Evolutionary conservation across 371 early-diverging fungal genomes (phyloP).

Genomic region (Vairimorpha ceranae): DNA sequence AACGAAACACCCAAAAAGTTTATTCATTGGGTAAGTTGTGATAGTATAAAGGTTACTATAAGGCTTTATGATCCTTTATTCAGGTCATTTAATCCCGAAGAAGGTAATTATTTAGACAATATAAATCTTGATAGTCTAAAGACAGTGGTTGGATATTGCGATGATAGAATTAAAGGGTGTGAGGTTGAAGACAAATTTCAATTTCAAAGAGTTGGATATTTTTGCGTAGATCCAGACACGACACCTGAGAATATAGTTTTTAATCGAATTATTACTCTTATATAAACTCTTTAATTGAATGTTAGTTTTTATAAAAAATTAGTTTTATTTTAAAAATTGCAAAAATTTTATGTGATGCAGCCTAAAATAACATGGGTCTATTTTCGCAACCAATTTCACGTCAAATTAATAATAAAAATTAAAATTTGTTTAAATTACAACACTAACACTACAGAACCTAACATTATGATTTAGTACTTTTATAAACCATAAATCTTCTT

Average conservation of each 20-base stretch:
- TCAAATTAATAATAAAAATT: no score
- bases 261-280: conserved; percentile 43
- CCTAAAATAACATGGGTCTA: no score
- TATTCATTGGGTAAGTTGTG: conserved; percentile 91
- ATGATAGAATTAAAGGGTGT: conserved; percentile 69
- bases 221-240: conserved; percentile 78
- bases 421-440: no score
- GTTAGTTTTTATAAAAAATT: background rate
- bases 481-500: no score
- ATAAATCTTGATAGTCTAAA: conserved; percentile 73
- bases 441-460: no score
- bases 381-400: background rate
- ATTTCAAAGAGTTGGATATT: conserved; percentile 88
- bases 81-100: conserved; percentile 73
- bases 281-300: conserved; percentile 21
- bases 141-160: conserved; percentile 70
- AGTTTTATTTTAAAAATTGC: no score
- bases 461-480: no score
- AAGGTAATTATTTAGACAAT: conserved; percentile 80
- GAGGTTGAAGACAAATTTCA: conserved; percentile 81
- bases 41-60: conserved; percentile 69
- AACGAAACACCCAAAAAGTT: conserved; percentile 78
- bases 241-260: conserved; percentile 34
- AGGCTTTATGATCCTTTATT: conserved; percentile 78
- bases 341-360: no score